Base-by-base conservation (phyloP, 805 yeast genomes). In the Yamadazyma laniorum region DNA sequence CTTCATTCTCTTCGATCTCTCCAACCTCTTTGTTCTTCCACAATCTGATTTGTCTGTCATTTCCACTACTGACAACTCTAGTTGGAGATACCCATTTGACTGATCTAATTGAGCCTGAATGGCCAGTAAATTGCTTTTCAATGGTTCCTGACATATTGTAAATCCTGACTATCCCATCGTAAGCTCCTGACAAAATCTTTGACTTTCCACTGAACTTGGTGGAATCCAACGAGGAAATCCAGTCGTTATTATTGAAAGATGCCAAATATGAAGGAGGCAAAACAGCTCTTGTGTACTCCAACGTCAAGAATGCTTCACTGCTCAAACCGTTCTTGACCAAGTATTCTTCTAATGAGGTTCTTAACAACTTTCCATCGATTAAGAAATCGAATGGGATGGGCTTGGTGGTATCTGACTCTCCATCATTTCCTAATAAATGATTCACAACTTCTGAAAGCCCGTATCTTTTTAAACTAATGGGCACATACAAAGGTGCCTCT, bases 391-490 rank as follows among this genome's bases (percentile, higher is more conserved):
- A 91, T 15, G 98, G 98, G 37, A 88, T 77, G 1, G 93, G 81
- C 32, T 55, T 52, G 21, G 66, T 70, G 13, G 80, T 82, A 50
- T 47, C 69, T 40, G 47, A 50, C 21, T 53, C 68, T 18, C 40
- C 44, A 18, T 21, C 22, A 45, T 49, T 59, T 6, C 64, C 72
- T 35, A 93, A 69, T 40, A 93, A 71, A 65, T 93, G 97, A 65
- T 93, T 93, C 16, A 93, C 96, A 58, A 93, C 82, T 63, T 93
- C 98, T 4, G 96, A 87, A 28, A 93, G 74, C 40, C 99, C 99
- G 58, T 79, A 90, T 61, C 98, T 77, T 51, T 86, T 89, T 49
- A 93, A 72, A 3, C 83, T 64, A 16, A 84, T 83, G 16, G 99
- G 99, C 18, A 89, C 97, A 56, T 74, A 85, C 39, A 93, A 72